Evolutionary conservation across 768 basidiomycete genomes (phyloP).

Genomic region (Suillus americanus): DNA sequence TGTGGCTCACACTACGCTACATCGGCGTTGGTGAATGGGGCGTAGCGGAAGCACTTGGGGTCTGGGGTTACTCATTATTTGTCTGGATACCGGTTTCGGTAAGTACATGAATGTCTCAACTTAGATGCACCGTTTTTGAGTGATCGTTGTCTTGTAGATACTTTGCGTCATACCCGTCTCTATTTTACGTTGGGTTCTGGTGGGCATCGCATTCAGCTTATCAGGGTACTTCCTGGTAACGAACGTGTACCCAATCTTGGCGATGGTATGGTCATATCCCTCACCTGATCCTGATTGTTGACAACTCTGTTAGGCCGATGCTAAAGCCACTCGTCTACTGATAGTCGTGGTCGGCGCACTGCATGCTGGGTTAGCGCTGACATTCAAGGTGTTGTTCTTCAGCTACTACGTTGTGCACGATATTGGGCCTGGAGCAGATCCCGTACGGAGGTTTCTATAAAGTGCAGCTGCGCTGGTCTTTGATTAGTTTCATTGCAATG

Average conservation of each 20-base stretch:
- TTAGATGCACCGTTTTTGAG: not conserved
- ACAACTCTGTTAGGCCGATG: conserved; percentile 61
- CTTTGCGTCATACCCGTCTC: conserved; percentile 86
- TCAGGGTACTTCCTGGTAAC: conserved; percentile 86
- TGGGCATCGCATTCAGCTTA: conserved; percentile 66
- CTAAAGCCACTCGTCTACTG: conserved; percentile 80
- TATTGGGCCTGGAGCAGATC: conserved; percentile 30
- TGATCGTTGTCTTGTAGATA: conserved; percentile 45
- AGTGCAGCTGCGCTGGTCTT: not conserved
- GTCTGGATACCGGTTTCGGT: conserved; percentile 90
- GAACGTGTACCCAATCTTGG: conserved; percentile 89
- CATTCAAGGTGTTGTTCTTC: conserved; percentile 77
- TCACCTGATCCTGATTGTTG: conserved; percentile 2
- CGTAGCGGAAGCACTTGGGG: conserved; percentile 74
- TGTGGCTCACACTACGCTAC: conserved; percentile 87
- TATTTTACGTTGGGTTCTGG: conserved; percentile 79
- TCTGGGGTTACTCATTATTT: conserved; percentile 83
- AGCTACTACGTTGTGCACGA: conserved; percentile 49
- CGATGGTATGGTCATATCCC: conserved; percentile 54
- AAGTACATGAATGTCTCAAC: conserved; percentile 24
- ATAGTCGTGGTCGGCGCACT: conserved; percentile 73
- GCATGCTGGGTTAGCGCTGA: conserved; percentile 79
- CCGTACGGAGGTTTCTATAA: conserved; percentile 24
- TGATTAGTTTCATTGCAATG: not conserved
- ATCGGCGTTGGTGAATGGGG: conserved; percentile 90